Conservation (phyloP, 371 early-diverging fungal genomes). For the Mortierella sp. region DNA sequence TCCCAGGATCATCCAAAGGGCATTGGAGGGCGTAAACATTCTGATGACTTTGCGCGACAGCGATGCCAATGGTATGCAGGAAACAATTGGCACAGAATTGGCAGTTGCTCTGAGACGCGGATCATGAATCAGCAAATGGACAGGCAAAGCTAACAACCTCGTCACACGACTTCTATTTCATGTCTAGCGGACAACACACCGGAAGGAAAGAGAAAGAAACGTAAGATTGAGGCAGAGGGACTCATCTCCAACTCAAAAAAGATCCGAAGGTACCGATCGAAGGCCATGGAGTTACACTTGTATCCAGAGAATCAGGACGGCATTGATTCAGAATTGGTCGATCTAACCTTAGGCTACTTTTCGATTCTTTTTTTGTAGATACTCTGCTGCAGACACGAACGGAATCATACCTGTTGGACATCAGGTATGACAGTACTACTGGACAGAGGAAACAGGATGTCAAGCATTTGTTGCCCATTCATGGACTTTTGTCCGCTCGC, state of each 20-base stretch:
- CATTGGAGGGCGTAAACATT: constrained; percentile 69
- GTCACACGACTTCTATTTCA: not conserved
- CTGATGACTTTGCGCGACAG: constrained; percentile 64
- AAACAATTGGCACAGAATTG: not conserved
- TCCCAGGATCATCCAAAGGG: constrained; percentile 66
- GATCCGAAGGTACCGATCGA: constrained; percentile 61
- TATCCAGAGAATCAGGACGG: too few species aligned
- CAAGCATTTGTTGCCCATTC: not conserved
- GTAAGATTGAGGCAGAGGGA: constrained; percentile 74
- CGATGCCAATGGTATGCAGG: constrained; percentile 57
- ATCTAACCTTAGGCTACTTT: not conserved
- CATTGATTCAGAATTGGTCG: not conserved
- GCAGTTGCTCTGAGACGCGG: not conserved
- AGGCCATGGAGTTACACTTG: not conserved
- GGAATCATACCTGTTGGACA: constrained; percentile 61
- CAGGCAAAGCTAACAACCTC: not conserved
- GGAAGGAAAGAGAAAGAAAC: constrained; percentile 73
- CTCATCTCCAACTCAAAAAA: constrained; percentile 62
- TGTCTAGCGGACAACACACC: constrained; percentile 39
- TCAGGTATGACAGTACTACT: constrained; percentile 40
- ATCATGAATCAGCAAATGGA: not conserved
- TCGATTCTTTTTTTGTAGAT: not conserved
- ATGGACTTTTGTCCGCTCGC: not conserved
- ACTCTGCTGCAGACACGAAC: constrained; percentile 40
- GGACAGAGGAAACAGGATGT: not conserved